Evolutionary conservation across 768 basidiomycete genomes (phyloP).

Genomic region (Pulveroboletus ravenelii): DNA sequence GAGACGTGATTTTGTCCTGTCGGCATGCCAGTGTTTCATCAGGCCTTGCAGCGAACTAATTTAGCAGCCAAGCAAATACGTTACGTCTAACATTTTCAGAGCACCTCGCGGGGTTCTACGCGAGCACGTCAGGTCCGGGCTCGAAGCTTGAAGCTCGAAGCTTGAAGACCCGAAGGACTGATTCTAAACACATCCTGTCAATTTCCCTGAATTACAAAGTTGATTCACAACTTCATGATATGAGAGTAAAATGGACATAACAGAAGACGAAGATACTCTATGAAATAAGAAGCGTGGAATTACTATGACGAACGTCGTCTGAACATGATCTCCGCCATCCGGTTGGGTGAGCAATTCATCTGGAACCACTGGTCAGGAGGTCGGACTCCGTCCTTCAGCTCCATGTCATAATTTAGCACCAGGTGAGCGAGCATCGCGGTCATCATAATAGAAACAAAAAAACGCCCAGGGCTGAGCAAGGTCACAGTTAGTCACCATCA

Average conservation of each 20-base stretch:
- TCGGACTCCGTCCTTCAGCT: conserved; percentile 31
- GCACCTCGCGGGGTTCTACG: not conserved
- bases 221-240: conserved; percentile 4
- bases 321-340: conserved; percentile 35
- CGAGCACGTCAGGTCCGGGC: not conserved
- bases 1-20: not conserved
- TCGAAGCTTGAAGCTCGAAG: not conserved
- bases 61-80: not conserved
- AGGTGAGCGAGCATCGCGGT: conserved; percentile 40
- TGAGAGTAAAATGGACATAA: conserved; percentile 10
- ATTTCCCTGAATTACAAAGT: conserved; percentile 12
- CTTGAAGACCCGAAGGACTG: not conserved
- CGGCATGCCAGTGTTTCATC: not conserved
- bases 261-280: conserved; percentile 6
- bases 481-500: conserved; percentile 2
- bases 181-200: conserved; percentile 15
- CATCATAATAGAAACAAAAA: conserved; percentile 38
- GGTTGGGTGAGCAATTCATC: conserved; percentile 36
- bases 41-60: not conserved
- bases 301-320: conserved; percentile 23
- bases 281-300: conserved; percentile 5
- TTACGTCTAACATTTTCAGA: not conserved
- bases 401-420: conserved; percentile 38
- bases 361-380: conserved; percentile 34
- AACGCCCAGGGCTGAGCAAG: conserved; percentile 36